Evolutionary conservation across 2,329 filamentous ascomycete species (phyloP), one percentile per base, ranked within the genome.

Genomic region (Beauveria rudraprayagi): DNA sequence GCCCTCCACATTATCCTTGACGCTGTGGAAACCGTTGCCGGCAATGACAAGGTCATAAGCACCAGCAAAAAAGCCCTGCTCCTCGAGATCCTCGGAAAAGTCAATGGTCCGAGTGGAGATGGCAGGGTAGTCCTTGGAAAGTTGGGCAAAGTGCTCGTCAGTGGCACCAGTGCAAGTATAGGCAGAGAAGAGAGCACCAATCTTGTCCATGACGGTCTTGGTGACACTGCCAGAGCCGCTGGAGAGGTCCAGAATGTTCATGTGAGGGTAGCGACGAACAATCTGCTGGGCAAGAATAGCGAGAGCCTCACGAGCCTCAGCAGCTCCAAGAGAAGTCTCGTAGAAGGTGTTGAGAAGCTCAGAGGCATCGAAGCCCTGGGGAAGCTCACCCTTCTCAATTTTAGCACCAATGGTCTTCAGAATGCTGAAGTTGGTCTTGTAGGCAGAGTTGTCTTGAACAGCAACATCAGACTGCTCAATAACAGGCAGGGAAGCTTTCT

Each of bases 101-200:
- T 63, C 60, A 22, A 63, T 50, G 24, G 60, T 50, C 50, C 53
- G 60, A 51, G 46, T 60, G 19, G 46, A 52, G 26, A 56, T 62
- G 40, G 37, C 43, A 17, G 41, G 44, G 50, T 52, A 41, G n/a
- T 50, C 44, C 44, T 56, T 52, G 40, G 62, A 41, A 17, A 51
- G 37, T n/a, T 56, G 46, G 7, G 53, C 47, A 34, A 64, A 64
- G 46, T 58, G 48, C 46, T 60, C 62, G 17, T 58, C 41, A 14
- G 62, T 60, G 26, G 58, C 55, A 17, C 47, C 56, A n/a, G 62
- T 60, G 30, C 54, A 62, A 11, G 62, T 64, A 48, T 64, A 64
- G n/a, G 62, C 61, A 17, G 56, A 44, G 52, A 52, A 60, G 6
- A 54, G 51, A 16, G 44, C 37, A 8, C 56, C 60, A 37, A 62